Conservation (phyloP, 176 grass and related monocot genomes). For the Hordeum marinum region DNA sequence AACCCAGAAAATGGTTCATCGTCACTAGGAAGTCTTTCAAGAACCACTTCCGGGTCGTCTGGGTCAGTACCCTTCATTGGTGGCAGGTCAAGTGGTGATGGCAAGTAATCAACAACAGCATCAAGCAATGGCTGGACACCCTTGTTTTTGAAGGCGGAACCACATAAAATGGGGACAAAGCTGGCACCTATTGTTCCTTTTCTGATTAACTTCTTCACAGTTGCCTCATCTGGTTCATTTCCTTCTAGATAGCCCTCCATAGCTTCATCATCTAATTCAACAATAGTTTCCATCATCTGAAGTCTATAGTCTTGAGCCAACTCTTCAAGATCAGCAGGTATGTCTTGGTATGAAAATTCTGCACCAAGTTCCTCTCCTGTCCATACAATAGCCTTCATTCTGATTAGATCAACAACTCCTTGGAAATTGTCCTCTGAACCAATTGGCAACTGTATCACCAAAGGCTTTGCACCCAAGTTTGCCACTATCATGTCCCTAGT, state of each 20-base stretch:
- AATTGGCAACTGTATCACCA: slow-evolving; percentile 91
- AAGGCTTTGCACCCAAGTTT: slow-evolving; percentile 94
- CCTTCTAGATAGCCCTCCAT: slow-evolving; percentile 95
- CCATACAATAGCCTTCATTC: slow-evolving; percentile 96
- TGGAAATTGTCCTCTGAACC: slow-evolving; percentile 93
- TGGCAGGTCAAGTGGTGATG: slow-evolving; percentile 78
- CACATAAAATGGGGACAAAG: slow-evolving; percentile 95
- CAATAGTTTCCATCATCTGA: slow-evolving; percentile 81
- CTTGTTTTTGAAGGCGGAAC: slow-evolving; percentile 98
- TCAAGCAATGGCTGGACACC: slow-evolving; percentile 94
- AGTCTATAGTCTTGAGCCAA: slow-evolving; percentile 66
- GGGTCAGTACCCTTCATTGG: slow-evolving; percentile 88
- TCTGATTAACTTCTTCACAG: slow-evolving; percentile 83
- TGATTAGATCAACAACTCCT: slow-evolving; percentile 87
- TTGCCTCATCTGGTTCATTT: slow-evolving; percentile 73
- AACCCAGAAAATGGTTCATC: slow-evolving; percentile 89
- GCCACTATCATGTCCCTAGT: slow-evolving; percentile 96
- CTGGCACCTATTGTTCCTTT: slow-evolving; percentile 72
- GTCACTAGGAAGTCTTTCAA: slow-evolving; percentile 66
- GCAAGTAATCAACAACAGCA: slow-evolving; percentile 96
- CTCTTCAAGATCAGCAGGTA: slow-evolving; percentile 80
- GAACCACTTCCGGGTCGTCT: slow-evolving; percentile 63
- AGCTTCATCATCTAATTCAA: slow-evolving; percentile 81
- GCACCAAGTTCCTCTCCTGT: slow-evolving; percentile 91
- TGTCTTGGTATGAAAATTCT: slow-evolving; percentile 76